Evolutionary conservation across 441 rosid genomes (phyloP).

Genomic region (Pelargonium fulgidum): DNA sequence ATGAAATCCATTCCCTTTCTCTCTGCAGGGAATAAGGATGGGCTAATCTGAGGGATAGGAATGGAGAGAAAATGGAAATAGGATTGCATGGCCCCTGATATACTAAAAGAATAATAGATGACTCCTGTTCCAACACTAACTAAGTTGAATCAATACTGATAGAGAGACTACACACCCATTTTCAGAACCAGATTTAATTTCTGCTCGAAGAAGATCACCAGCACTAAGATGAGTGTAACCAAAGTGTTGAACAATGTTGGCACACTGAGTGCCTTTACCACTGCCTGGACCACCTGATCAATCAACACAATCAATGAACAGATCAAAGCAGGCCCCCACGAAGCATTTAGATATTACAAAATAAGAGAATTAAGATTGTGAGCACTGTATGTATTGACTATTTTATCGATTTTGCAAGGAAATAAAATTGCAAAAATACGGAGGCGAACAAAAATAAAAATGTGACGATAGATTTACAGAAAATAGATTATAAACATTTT

Average conservation of each 20-base stretch:
- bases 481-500: too few species aligned
- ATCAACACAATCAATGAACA: not conserved
- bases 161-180: slow-evolving; percentile 34
- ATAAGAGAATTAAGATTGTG: not conserved
- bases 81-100: not conserved
- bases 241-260: slow-evolving; percentile 36
- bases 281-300: slow-evolving; percentile 53
- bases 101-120: not conserved
- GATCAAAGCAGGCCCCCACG: not conserved
- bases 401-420: slow-evolving; percentile 8
- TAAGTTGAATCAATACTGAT: not conserved
- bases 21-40: not conserved
- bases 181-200: slow-evolving; percentile 44
- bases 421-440: not conserved
- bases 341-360: not conserved
- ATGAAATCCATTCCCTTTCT: not conserved
- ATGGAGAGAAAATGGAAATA: not conserved
- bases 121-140: not conserved
- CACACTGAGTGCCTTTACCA: slow-evolving; percentile 64
- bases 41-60: not conserved
- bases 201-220: slow-evolving; percentile 60
- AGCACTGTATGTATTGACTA: slow-evolving; percentile 12
- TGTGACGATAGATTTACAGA: too few species aligned
- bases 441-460: not conserved
- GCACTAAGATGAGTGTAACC: slow-evolving; percentile 53